These are phyloP conservation scores for Rhynchosporium agropyri DNA, from an alignment of 2,329 filamentous ascomycete species.

Conservation along the genomic window DNA sequence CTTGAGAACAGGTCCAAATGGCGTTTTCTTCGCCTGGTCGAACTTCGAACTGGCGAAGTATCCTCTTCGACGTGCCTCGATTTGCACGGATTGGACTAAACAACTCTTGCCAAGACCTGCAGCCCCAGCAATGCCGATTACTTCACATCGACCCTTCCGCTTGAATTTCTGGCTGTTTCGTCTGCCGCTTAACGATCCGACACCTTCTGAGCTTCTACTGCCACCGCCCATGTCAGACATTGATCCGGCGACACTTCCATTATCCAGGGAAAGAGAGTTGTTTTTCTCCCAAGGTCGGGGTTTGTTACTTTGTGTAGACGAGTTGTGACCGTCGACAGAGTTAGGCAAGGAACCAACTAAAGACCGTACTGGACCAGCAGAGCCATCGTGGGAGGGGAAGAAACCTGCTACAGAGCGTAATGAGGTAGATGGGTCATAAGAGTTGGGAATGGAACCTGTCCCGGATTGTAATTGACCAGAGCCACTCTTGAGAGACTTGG, in stretches of 20 bases:
- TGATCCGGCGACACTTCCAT: slow-evolving; percentile 31
- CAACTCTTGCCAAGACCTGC: slow-evolving; percentile 68
- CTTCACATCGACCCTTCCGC: slow-evolving; percentile 64
- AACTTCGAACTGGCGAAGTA: slow-evolving; percentile 70
- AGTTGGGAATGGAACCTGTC: slow-evolving; percentile 33
- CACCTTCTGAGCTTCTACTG: slow-evolving; percentile 37
- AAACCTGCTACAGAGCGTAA: background rate
- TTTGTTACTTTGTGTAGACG: slow-evolving; percentile 21
- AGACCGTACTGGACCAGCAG: slow-evolving; percentile 28
- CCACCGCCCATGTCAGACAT: slow-evolving; percentile 22
- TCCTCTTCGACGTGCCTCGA: slow-evolving; percentile 61
- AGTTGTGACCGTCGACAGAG: slow-evolving; percentile 31
- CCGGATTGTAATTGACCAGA: slow-evolving; percentile 30
- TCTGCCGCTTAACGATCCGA: slow-evolving; percentile 36
- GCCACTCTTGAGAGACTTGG: slow-evolving; percentile 19
- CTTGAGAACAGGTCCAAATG: slow-evolving; percentile 65
- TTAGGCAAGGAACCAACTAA: slow-evolving; percentile 32
- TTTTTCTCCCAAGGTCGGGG: slow-evolving; percentile 39
- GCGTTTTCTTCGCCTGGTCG: slow-evolving; percentile 60
- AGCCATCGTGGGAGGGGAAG: no score
- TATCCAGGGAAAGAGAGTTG: slow-evolving; percentile 29
- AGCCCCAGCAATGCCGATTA: slow-evolving; percentile 62
- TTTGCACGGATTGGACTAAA: slow-evolving; percentile 63
- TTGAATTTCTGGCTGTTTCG: slow-evolving; percentile 54
- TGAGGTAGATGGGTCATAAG: slow-evolving; percentile 28